These are phyloP conservation scores for Globisporangium nagaii DNA, from an alignment of 352 stramenopile genomes.

Conservation along the genomic window DNA sequence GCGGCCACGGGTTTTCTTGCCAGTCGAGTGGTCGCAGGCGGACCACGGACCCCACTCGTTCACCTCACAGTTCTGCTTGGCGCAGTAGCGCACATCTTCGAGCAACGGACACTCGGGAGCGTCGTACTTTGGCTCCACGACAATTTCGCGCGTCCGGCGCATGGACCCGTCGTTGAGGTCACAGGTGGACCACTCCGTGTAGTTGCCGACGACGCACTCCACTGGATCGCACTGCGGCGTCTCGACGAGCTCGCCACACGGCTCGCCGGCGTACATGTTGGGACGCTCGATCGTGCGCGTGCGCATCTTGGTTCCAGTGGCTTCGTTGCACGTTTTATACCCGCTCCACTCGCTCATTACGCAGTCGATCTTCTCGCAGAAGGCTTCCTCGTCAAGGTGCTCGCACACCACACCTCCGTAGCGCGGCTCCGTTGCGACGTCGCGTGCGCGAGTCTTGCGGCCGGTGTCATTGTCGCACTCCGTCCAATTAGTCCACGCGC, in stretches of 20 bases:
- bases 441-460: constrained; percentile 16
- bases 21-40: constrained; percentile 27
- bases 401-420: constrained; percentile 13
- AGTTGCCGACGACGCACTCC: constrained; percentile 41
- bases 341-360: constrained; percentile 22
- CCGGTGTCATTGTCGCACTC: constrained; percentile 16
- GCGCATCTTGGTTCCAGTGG: constrained; percentile 35
- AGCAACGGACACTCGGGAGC: constrained; percentile 33
- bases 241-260: constrained; percentile 19
- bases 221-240: constrained; percentile 20
- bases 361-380: constrained; percentile 37
- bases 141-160: constrained; percentile 28
- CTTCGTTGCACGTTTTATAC: constrained; percentile 41
- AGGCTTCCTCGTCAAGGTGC: constrained; percentile 13
- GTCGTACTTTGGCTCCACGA: constrained; percentile 26
- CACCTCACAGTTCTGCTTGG: constrained; percentile 41
- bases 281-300: constrained; percentile 15
- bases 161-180: constrained; percentile 28
- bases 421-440: neutral
- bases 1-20: constrained; percentile 19
- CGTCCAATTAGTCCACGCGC: constrained; percentile 22
- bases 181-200: constrained; percentile 36
- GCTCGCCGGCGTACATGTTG: constrained; percentile 15
- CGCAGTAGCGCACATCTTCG: constrained; percentile 27
- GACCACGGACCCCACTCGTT: constrained; percentile 44